Evolutionary conservation across 352 stramenopile genomes (phyloP).

Genomic region (Phytophthora rubi): DNA sequence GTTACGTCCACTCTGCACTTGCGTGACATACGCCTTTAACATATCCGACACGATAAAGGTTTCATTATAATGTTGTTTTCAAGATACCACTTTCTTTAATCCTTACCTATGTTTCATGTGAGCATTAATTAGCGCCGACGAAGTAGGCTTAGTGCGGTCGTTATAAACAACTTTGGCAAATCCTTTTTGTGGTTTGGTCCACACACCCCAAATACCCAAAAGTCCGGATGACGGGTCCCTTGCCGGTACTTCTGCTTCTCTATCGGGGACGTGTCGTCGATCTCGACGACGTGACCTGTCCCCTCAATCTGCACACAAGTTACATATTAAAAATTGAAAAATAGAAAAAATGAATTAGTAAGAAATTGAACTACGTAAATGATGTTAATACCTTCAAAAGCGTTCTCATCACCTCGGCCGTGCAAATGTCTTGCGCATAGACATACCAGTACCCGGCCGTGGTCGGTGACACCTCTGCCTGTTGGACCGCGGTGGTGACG

Average conservation of each 20-base stretch:
- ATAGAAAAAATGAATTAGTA: not conserved
- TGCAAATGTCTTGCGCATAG: not conserved
- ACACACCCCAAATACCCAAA: not conserved
- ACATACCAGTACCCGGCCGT: not conserved
- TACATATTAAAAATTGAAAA: too few species aligned
- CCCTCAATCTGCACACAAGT: not conserved
- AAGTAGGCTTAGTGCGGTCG: not conserved
- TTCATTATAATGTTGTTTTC: too few species aligned
- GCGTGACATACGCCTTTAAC: not conserved
- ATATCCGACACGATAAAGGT: not conserved
- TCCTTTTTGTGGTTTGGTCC: too few species aligned
- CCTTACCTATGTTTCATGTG: not conserved
- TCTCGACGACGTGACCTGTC: not conserved
- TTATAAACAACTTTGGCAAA: not conserved
- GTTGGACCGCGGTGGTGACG: not conserved
- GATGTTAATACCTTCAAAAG: not conserved
- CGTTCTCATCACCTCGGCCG: not conserved
- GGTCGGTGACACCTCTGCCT: not conserved
- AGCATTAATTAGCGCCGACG: not conserved
- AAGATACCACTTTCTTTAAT: not conserved
- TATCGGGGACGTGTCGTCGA: not conserved
- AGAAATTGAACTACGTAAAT: not conserved
- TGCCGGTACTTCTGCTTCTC: not conserved
- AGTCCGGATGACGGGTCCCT: not conserved
- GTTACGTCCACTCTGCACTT: not conserved